Conservation (phyloP, 352 stramenopile genomes). For the Phytopythium delawarense region DNA sequence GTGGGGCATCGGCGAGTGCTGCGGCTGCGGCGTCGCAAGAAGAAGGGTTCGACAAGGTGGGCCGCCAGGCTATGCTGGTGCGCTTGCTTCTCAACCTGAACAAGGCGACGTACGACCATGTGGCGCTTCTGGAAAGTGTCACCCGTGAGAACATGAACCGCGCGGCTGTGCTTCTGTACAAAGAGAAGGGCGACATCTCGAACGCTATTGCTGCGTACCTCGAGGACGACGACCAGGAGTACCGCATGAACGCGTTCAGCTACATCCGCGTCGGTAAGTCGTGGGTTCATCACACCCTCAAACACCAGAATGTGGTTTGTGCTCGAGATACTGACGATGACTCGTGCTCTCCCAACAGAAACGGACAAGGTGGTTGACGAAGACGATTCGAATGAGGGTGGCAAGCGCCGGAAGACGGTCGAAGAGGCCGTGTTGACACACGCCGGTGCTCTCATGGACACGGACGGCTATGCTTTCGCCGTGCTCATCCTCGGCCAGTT, state of each 20-base stretch:
- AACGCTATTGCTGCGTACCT: slow-evolving; percentile 79
- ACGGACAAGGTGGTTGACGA: slow-evolving; percentile 41
- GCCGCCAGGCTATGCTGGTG: slow-evolving; percentile 80
- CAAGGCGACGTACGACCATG: slow-evolving; percentile 80
- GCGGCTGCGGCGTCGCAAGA: slow-evolving; percentile 49
- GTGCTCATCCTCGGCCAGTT: slow-evolving; percentile 87
- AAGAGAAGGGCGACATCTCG: slow-evolving; percentile 69
- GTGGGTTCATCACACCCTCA: background rate
- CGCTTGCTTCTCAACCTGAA: slow-evolving; percentile 80
- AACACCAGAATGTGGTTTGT: background rate
- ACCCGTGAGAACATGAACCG: slow-evolving; percentile 79
- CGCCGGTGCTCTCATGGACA: slow-evolving; percentile 79
- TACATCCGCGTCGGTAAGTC: slow-evolving; percentile 72
- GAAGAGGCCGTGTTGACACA: slow-evolving; percentile 77
- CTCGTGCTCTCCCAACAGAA: slow-evolving; percentile 12
- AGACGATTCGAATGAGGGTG: slow-evolving; percentile 27
- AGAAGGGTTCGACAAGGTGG: slow-evolving; percentile 80
- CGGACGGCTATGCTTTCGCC: slow-evolving; percentile 87
- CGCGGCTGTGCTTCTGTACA: slow-evolving; percentile 77
- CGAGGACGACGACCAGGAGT: slow-evolving; percentile 76
- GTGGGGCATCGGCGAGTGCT: slow-evolving; percentile 18
- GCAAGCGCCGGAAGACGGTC: slow-evolving; percentile 58
- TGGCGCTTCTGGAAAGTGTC: slow-evolving; percentile 63
- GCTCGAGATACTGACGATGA: background rate
- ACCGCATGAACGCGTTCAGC: slow-evolving; percentile 77